These are phyloP conservation scores for Mycena rebaudengoi DNA, from an alignment of 768 basidiomycete genomes.

Conservation along the genomic window DNA sequence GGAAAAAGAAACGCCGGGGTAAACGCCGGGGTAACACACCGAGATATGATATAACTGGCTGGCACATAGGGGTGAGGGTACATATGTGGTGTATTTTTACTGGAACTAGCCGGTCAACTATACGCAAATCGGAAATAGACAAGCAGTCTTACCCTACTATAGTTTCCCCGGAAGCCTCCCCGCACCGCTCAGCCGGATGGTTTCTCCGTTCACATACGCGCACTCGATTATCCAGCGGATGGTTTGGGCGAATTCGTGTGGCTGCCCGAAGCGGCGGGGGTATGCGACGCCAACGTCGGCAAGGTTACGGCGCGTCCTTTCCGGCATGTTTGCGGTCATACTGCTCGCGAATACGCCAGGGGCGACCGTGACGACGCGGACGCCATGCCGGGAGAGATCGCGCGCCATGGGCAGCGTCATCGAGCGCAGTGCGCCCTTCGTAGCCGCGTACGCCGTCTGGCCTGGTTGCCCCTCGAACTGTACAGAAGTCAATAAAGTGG, in stretches of 20 bases:
- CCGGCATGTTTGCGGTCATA: conserved; percentile 49
- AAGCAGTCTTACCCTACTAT: not conserved
- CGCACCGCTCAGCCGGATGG: conserved; percentile 54
- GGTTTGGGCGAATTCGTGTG: conserved; percentile 60
- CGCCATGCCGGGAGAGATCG: conserved; percentile 60
- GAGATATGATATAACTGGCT: no score
- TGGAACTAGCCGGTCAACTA: no score
- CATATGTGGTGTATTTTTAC: no score
- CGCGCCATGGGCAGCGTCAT: conserved; percentile 71
- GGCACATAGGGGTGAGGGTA: no score
- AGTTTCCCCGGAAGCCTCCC: conserved; percentile 24
- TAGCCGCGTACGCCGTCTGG: conserved; percentile 63
- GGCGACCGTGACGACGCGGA: conserved; percentile 65
- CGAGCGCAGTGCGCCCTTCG: conserved; percentile 63
- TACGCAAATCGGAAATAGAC: not conserved
- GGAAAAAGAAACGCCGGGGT: conserved; percentile 8
- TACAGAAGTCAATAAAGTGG: not conserved
- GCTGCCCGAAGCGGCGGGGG: conserved; percentile 56
- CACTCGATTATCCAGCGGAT: conserved; percentile 59
- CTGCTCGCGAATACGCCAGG: conserved; percentile 61
- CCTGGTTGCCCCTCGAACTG: conserved; percentile 67
- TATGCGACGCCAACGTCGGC: conserved; percentile 51
- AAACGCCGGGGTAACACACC: conserved; percentile 6
- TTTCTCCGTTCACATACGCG: conserved; percentile 65
- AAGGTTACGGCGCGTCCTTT: conserved; percentile 46